A percentile compares a stretch with the other conserved stretches of the same genome.
These are phyloP conservation scores for Thermomyces lanuginosus DNA, from an alignment of 2,329 filamentous ascomycete genomes.

Conservation along the genomic window DNA sequence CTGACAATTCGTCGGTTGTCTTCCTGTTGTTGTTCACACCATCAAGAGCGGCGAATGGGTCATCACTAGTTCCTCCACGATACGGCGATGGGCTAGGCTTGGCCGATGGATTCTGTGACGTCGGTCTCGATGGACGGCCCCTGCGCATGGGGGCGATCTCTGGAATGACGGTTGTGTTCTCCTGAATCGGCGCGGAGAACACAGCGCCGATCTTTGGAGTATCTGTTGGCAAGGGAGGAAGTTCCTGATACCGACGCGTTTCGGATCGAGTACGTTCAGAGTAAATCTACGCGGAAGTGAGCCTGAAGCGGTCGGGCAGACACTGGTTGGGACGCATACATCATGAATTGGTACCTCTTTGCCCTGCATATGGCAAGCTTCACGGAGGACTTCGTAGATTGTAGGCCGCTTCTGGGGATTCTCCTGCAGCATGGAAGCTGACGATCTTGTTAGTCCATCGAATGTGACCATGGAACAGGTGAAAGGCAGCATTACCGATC, in stretches of 20 bases:
- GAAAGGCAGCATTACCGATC: conserved; percentile 45
- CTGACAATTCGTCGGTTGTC: conserved; percentile 62
- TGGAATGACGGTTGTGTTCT: conserved; percentile 59
- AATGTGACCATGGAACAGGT: conserved; percentile 3
- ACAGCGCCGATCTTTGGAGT: conserved; percentile 59
- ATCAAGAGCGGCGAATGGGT: conserved; percentile 86
- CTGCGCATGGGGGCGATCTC: conserved; percentile 89
- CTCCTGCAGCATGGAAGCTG: conserved; percentile 81
- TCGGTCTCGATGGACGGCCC: conserved; percentile 50
- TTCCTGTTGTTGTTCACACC: conserved; percentile 38
- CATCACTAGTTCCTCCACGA: conserved; percentile 39
- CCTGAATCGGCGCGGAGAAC: conserved; percentile 57
- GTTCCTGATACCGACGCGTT: conserved; percentile 40
- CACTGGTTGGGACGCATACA: too few species aligned
- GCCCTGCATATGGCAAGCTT: conserved; percentile 78
- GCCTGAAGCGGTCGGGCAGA: background rate
- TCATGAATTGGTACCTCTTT: conserved; percentile 76
- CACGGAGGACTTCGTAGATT: conserved; percentile 81
- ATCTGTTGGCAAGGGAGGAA: conserved; percentile 41
- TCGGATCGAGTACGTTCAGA: conserved; percentile 48
- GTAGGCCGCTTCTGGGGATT: conserved; percentile 66
- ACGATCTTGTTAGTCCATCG: conserved; percentile 10
- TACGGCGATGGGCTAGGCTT: conserved; percentile 54
- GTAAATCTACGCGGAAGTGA: conserved; percentile 41
- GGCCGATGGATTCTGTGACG: conserved; percentile 31